phyloP scores from a whole-genome alignment of 306 rosid species.

The Pyrus pyrifolia region DNA sequence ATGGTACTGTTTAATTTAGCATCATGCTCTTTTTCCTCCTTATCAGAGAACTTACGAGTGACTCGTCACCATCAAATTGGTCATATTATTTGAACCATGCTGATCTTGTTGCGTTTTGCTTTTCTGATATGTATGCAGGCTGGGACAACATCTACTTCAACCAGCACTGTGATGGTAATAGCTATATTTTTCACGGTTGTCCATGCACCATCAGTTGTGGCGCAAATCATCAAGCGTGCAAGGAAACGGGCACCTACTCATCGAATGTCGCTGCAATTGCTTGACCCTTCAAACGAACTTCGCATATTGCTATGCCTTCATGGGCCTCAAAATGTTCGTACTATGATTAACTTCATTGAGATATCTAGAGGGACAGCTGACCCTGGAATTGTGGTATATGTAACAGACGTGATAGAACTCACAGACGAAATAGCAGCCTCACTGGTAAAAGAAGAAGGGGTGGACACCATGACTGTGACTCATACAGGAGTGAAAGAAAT shows the following conservation, averaged over 20 bases:
- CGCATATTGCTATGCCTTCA: slow-evolving; percentile 61
- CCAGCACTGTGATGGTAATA: slow-evolving; percentile 48
- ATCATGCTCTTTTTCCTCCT: background rate
- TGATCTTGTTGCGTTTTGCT: background rate
- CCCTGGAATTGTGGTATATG: slow-evolving; percentile 55
- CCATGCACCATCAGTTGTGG: slow-evolving; percentile 62
- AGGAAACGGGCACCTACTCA: slow-evolving; percentile 60
- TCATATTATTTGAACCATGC: background rate
- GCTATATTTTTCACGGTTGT: slow-evolving; percentile 59
- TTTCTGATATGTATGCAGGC: slow-evolving; percentile 31
- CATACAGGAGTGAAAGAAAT: slow-evolving; percentile 37
- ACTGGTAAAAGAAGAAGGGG: slow-evolving; percentile 39
- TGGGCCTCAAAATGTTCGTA: slow-evolving; percentile 51
- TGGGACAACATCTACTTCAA: slow-evolving; percentile 24
- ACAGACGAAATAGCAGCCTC: slow-evolving; percentile 52
- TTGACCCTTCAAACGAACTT: slow-evolving; percentile 54
- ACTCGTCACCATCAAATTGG: background rate
- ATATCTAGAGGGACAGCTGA: slow-evolving; percentile 53
- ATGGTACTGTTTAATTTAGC: background rate
- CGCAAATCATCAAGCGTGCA: slow-evolving; percentile 71
- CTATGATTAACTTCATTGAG: slow-evolving; percentile 73
- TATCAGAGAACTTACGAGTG: background rate
- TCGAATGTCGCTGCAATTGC: slow-evolving; percentile 64
- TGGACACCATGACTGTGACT: slow-evolving; percentile 38
- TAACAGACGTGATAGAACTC: slow-evolving; percentile 77